Evolutionary conservation across 2,329 filamentous ascomycete genomes (phyloP).

Genomic region (Cordyceps tenuipes): DNA sequence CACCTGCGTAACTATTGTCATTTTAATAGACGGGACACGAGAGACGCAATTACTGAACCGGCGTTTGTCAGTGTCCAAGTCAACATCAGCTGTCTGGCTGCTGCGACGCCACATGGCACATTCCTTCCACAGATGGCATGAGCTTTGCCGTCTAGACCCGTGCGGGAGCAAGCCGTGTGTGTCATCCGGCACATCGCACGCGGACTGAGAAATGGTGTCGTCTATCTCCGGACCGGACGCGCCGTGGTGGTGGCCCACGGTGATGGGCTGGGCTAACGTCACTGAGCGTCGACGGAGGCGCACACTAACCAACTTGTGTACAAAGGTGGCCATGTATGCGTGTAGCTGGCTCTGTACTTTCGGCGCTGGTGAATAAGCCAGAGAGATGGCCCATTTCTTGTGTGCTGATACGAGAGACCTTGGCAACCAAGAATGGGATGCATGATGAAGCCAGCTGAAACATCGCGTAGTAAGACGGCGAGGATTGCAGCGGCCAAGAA

Average conservation of each 20-base stretch:
- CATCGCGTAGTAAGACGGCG: background rate
- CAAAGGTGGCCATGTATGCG: too few relatives aligned
- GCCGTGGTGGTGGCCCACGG: background rate
- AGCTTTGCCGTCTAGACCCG: background rate
- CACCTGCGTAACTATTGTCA: background rate
- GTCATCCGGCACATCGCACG: background rate
- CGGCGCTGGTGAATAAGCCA: background rate
- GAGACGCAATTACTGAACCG: background rate
- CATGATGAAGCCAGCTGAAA: background rate
- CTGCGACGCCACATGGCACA: background rate
- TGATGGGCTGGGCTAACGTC: constrained; percentile 7
- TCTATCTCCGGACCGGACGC: constrained; percentile 1
- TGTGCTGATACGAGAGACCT: background rate
- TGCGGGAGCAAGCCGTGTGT: background rate
- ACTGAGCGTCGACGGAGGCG: constrained; percentile 1
- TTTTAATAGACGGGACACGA: background rate
- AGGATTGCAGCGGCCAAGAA: background rate
- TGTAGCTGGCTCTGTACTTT: background rate
- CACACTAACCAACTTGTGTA: background rate
- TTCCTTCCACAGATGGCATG: background rate
- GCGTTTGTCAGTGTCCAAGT: background rate
- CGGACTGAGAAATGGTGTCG: background rate
- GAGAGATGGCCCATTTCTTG: background rate
- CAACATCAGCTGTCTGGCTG: background rate
- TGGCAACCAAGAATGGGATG: background rate